A percentile compares a stretch with the other conserved stretches of the same genome.
Evolutionary conservation across 2,329 filamentous ascomycete genomes (phyloP).

Genomic region (Penicillium olsonii): DNA sequence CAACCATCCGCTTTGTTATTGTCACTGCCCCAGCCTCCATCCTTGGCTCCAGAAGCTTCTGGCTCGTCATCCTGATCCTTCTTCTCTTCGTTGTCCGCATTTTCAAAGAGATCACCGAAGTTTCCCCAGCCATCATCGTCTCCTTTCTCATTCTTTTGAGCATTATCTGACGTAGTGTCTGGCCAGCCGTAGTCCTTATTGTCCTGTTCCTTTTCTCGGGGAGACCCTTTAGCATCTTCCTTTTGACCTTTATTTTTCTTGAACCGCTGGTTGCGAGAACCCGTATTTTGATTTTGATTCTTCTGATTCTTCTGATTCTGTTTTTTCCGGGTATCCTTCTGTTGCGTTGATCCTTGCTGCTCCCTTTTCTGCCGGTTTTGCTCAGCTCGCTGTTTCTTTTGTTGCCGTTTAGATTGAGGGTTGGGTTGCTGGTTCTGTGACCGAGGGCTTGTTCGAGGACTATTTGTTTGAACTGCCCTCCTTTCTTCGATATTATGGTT

Average conservation of each 20-base stretch:
- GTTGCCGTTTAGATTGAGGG: constrained; percentile 5
- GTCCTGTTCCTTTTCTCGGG: not conserved
- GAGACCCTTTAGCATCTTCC: not conserved
- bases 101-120: not conserved
- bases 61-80: not conserved
- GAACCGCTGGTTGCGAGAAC: not conserved
- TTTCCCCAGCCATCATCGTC: not conserved
- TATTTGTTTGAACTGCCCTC: not conserved
- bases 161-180: not conserved
- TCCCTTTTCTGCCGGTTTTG: not conserved
- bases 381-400: constrained; percentile 1
- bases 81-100: not conserved
- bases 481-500: not conserved
- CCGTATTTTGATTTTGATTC: not conserved
- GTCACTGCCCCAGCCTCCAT: not conserved
- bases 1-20: not conserved
- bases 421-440: not conserved
- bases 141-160: not conserved
- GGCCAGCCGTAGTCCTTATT: not conserved
- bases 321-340: not conserved
- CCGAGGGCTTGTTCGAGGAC: not conserved
- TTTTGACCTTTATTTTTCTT: not conserved
- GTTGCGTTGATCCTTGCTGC: not conserved
- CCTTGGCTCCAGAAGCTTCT: not conserved
- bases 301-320: constrained; percentile 1